Evolutionary conservation across 75 land plant species (phyloP), one percentile per base, ranked within the genome.

Genomic region (Cryptomeria japonica): DNA sequence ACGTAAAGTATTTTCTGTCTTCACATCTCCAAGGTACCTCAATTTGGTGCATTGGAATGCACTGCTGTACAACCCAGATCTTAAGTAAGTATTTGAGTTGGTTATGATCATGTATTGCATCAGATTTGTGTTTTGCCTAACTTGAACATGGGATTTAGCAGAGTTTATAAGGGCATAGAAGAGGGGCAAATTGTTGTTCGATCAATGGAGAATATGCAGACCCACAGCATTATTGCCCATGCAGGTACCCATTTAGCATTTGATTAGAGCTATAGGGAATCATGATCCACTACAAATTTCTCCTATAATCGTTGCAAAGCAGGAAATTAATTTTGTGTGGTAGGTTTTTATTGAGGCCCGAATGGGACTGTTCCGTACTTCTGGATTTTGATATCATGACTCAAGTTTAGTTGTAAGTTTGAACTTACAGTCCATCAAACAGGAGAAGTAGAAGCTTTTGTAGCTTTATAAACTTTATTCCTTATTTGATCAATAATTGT

Each of bases 11-110:
- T n/a, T n/a, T n/a, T n/a, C n/a, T n/a, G n/a, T n/a, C n/a, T n/a
- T 42, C 44, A 42, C 89, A 53, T 46, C 80, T 46, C 91, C 91
- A 77, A 91, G 90, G 41, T 31, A 90, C 64, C 87, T 90, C 36
- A 39, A 80, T 8, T 25, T 90, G 73, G 31, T 90, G 19, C 39
- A 86, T 70, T 90, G 91, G 90, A 86, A 86, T 68, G 87, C 79
- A 14, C 15, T 89, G 47, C 61, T 90, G 6, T 86, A 80, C 91
- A 76, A 89, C 18, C 91, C 77, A n/a, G 68, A 73, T 37, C 75
- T 70, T 72, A 89, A 58, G 91, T 90, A 47, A 88, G 68, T 18
- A 72, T 73, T 32, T 25, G 9, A 64, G 25, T 64, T 64, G 25
- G 5, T 68, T 68, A 5, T 68, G n/a, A 2, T 56, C 3, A 2